Evolutionary conservation across 164 flowering plant species (phyloP).

Genomic region (Sextonia rubra): DNA sequence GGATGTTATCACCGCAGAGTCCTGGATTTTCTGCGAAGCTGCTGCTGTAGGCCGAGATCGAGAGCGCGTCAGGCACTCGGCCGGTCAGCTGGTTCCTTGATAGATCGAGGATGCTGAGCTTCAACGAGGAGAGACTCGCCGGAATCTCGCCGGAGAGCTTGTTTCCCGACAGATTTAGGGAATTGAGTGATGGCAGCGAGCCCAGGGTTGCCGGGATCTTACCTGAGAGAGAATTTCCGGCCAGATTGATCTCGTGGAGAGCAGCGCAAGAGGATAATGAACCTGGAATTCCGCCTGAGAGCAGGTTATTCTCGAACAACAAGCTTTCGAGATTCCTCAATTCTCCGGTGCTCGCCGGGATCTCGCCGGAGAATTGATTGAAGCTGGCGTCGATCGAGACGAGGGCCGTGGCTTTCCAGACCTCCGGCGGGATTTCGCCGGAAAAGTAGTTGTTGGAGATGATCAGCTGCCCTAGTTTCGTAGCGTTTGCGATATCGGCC

Average conservation of each 20-base stretch:
- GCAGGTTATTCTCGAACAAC: slow-evolving; percentile 35
- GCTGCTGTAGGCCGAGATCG: slow-evolving; percentile 39
- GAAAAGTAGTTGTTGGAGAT: slow-evolving; percentile 42
- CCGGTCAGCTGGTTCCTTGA: slow-evolving; percentile 60
- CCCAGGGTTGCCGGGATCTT: slow-evolving; percentile 55
- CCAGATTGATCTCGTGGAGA: slow-evolving; percentile 52
- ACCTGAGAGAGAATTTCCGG: slow-evolving; percentile 55
- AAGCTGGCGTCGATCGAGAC: slow-evolving; percentile 36
- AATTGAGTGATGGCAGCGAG: slow-evolving; percentile 41
- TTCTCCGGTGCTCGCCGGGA: slow-evolving; percentile 50
- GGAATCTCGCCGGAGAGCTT: slow-evolving; percentile 63
- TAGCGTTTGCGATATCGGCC: slow-evolving; percentile 46
- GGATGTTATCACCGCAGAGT: slow-evolving; percentile 47
- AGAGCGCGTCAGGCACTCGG: slow-evolving; percentile 45
- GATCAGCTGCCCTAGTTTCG: slow-evolving; percentile 28
- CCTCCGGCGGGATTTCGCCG: slow-evolving; percentile 58
- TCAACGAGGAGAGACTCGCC: slow-evolving; percentile 39
- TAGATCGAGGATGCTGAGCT: slow-evolving; percentile 63
- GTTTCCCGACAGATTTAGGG: slow-evolving; percentile 62
- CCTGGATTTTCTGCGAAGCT: slow-evolving; percentile 62
- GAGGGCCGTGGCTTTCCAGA: slow-evolving; percentile 39
- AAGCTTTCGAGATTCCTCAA: slow-evolving; percentile 37
- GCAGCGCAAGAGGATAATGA: slow-evolving; percentile 44
- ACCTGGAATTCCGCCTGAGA: slow-evolving; percentile 54
- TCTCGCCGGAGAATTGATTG: slow-evolving; percentile 49